phyloP scores from a whole-genome alignment of 371 early-diverging fungal genomes.

The Chytridiales sp. region DNA sequence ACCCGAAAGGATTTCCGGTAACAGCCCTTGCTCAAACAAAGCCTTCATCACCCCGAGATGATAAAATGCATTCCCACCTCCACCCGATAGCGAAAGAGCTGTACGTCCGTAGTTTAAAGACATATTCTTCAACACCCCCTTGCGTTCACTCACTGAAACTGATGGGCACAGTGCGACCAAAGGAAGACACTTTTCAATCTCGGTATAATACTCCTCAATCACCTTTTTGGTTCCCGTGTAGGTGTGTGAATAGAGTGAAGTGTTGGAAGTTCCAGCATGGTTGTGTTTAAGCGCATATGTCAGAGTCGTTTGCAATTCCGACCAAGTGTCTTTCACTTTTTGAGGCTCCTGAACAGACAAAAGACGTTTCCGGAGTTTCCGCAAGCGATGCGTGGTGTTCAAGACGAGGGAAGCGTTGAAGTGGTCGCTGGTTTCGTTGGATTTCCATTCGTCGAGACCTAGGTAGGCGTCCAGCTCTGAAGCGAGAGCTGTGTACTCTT shows the following conservation, averaged over 20 bases:
- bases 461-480: constrained; percentile 67
- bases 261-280: constrained; percentile 79
- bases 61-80: constrained; percentile 46
- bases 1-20: constrained; percentile 54
- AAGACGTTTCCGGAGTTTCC: constrained; percentile 14
- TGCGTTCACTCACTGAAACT: constrained; percentile 32
- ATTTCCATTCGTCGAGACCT: constrained; percentile 72
- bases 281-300: constrained; percentile 73
- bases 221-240: constrained; percentile 47
- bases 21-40: constrained; percentile 40
- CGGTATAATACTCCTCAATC: constrained; percentile 42
- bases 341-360: background rate
- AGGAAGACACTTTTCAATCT: constrained; percentile 30
- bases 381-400: constrained; percentile 56
- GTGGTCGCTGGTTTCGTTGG: constrained; percentile 52
- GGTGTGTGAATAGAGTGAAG: constrained; percentile 50
- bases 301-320: constrained; percentile 32
- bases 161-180: constrained; percentile 37
- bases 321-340: constrained; percentile 12
- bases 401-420: constrained; percentile 68
- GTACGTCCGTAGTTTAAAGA: constrained; percentile 42
- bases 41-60: constrained; percentile 51
- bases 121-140: constrained; percentile 38
- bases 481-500: constrained; percentile 73
- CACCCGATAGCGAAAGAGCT: constrained; percentile 59